Base-by-base conservation (phyloP, 1,284 basidiomycete species). In the Fistulinella cinereoalba region DNA sequence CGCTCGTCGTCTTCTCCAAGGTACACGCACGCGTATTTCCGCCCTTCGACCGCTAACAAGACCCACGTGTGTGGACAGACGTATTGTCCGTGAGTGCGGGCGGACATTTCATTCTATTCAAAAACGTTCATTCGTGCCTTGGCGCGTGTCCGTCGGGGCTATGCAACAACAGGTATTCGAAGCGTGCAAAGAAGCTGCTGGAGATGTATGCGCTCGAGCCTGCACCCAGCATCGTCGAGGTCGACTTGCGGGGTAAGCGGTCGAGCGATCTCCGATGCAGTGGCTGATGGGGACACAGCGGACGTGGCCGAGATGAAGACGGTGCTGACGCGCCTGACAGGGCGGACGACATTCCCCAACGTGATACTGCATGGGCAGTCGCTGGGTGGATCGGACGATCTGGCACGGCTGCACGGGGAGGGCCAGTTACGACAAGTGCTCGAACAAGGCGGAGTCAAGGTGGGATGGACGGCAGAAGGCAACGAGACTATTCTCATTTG, bases 1-100 rank as follows among this genome's bases (percentile, higher is more conserved):
- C 89, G 7, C 65, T 91, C 3, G 72, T 91, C 39, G 80, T 91
- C 13, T 91, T 92, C 58, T 89, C 88, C 73, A 92, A 91, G 74
- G 86, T 83, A 40, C n/a, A n/a, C n/a, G n/a, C n/a, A n/a, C n/a
- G n/a, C n/a, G n/a, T n/a, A n/a, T n/a, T n/a, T n/a, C n/a, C n/a
- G n/a, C n/a, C n/a, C n/a, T n/a, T n/a, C n/a, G n/a, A n/a, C n/a
- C n/a, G 32, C 32, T 33, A 6, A 12, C 9, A 16, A 13, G 32
- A 33, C 32, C 11, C 28, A 16, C 32, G 32, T 16, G n/a, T 3
- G 32, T 16, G 16, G 1, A 7, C 48, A 85, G 81, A 75, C 85
- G 16, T 85, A 81, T 58, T 91, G 88, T 75, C 80, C 80, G 85
- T 81, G 52, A 55, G 76, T 67, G 8, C 21, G 32, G 8, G 16